Conservation (phyloP, 1,139 yeast genomes). For the Trichomonascaceae sp. region DNA sequence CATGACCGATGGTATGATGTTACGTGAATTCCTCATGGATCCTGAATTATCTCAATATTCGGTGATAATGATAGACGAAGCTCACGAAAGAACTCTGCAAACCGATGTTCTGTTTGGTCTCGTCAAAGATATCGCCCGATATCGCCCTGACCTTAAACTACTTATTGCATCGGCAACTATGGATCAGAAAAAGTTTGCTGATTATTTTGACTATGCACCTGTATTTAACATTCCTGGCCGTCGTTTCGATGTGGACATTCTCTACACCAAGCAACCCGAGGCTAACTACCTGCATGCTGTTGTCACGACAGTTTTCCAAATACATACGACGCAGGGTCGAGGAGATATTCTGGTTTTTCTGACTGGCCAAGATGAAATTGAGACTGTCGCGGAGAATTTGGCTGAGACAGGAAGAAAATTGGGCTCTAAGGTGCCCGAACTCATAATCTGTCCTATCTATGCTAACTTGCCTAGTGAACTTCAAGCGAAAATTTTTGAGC, state of each 20-base stretch:
- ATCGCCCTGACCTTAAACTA: constrained; percentile 63
- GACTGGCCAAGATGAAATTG: constrained; percentile 95
- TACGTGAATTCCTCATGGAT: constrained; percentile 77
- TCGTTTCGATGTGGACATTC: constrained; percentile 79
- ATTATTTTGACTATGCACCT: constrained; percentile 76
- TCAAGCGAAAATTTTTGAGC: constrained; percentile 78
- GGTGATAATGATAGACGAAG: constrained; percentile 91
- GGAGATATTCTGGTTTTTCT: constrained; percentile 91
- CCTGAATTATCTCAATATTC: constrained; percentile 64
- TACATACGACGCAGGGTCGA: constrained; percentile 64
- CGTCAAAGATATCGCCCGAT: constrained; percentile 60
- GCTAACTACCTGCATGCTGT: constrained; percentile 89
- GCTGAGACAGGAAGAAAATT: constrained; percentile 58
- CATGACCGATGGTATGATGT: constrained; percentile 90
- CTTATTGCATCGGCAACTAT: constrained; percentile 92
- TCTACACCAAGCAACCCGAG: constrained; percentile 81
- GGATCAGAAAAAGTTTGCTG: constrained; percentile 79
- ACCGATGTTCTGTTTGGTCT: constrained; percentile 86
- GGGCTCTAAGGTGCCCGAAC: constrained; percentile 55
- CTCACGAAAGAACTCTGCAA: constrained; percentile 90
- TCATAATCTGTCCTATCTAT: constrained; percentile 81
- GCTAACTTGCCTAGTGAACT: constrained; percentile 83
- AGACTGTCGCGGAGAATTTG: constrained; percentile 65
- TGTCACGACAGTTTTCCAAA: constrained; percentile 71
- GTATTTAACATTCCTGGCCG: constrained; percentile 85